Evolutionary conservation across 306 rosid species (phyloP).

Genomic region (Mimosa pudica): DNA sequence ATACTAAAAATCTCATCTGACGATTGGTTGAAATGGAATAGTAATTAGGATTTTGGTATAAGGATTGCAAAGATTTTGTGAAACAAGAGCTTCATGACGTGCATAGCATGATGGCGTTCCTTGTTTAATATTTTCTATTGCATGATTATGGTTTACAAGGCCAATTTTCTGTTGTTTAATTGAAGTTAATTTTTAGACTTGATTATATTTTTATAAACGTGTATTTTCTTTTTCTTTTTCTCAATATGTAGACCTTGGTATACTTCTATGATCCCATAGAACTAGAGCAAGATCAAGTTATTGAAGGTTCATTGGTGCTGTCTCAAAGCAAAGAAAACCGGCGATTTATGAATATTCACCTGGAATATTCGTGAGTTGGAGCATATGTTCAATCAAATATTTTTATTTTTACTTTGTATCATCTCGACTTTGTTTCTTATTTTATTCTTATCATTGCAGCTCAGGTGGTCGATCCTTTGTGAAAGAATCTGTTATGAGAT

Average conservation of each 20-base stretch:
- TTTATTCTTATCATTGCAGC: constrained; percentile 56
- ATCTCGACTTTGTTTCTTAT: constrained; percentile 28
- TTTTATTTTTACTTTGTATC: not conserved
- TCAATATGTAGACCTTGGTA: constrained; percentile 85
- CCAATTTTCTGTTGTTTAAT: not conserved
- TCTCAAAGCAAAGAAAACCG: constrained; percentile 94
- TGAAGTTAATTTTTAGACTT: not conserved
- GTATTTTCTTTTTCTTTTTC: constrained; percentile 55
- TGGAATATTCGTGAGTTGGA: constrained; percentile 83
- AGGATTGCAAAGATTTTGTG: not conserved
- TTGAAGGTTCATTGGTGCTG: constrained; percentile 84
- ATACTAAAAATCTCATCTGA: not conserved
- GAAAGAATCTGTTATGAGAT: constrained; percentile 95
- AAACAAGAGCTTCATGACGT: not conserved
- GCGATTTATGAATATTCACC: constrained; percentile 97
- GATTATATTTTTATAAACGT: constrained; percentile 26
- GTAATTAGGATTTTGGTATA: not conserved
- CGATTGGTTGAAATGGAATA: not conserved
- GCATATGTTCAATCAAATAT: not conserved
- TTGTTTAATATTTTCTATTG: not conserved
- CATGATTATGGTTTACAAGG: not conserved
- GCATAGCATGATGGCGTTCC: not conserved
- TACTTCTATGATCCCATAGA: constrained; percentile 94
- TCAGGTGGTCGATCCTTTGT: constrained; percentile 87
- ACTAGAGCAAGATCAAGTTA: constrained; percentile 91